Base-by-base conservation (phyloP, 768 basidiomycete genomes). In the Suillus occidentalis region DNA sequence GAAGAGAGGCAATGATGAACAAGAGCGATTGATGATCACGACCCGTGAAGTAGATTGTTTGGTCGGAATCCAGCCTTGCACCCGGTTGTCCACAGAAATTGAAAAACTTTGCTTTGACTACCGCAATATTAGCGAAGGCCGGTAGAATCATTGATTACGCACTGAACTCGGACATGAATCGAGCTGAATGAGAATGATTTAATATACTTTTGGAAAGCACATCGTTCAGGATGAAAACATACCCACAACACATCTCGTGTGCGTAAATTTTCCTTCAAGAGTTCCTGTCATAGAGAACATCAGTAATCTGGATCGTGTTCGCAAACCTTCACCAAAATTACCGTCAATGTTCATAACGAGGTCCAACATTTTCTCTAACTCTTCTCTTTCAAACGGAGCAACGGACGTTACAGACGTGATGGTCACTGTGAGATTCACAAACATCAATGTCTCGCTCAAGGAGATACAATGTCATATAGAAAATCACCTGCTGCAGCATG, bases 131-230 rank as follows among this genome's bases (percentile, higher is more conserved):
- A 39, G 57, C 50, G n/a, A 60, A 56, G 20, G 40, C n/a, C 2
- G 45, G 16, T 57, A 31, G 16, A 42, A 36, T 22, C 36, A 6
- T 31, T 14, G n/a, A 6, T 31, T 22, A 20, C 73, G 45, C 68
- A 82, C 83, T 68, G 64, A 83, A 82, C 12, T 77, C 66, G 45
- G 71, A 72, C 83, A 86, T 82, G 12, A 83, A 66, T 22, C 80
- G 77, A 40, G 76, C 82, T 84, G 61, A 45, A 14, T 65, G 13
- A 28, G 14, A 39, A 65, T 28, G 18, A 7, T 9, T 62, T n/a
- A 22, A 40, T 8, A 31, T 25, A 40, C 39, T 12, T 12, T 9
- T 22, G 6, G 22, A 6, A 45, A 57, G n/a, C n/a, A 47, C 8
- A 47, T 62, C 8, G 20, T 36, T 25, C 14, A 53, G 8, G 20